These are phyloP conservation scores for Brassica cretica DNA, from an alignment of 345 rosid species.

Conservation along the genomic window DNA sequence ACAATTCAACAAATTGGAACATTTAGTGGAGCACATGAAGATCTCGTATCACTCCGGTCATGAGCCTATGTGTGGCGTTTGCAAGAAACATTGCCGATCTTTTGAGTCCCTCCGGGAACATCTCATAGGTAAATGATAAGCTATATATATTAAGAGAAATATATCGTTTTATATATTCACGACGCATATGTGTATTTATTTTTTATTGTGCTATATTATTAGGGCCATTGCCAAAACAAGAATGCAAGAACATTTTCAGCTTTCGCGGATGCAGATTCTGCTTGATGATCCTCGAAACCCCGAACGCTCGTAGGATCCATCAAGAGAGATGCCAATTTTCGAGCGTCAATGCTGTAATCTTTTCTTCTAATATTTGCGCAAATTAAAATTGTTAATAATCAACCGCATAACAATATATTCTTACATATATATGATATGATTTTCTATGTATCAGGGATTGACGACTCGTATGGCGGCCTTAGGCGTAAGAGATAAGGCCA, in stretches of 20 bases:
- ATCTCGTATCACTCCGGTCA: slow-evolving; percentile 75
- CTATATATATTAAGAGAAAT: neutral
- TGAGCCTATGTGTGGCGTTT: slow-evolving; percentile 82
- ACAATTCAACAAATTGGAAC: slow-evolving; percentile 86
- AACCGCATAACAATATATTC: neutral
- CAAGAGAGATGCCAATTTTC: slow-evolving; percentile 78
- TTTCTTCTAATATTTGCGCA: neutral
- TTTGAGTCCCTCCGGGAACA: slow-evolving; percentile 94
- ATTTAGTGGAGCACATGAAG: slow-evolving; percentile 93
- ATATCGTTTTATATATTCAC: neutral
- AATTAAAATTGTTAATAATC: neutral
- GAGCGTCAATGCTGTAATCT: slow-evolving; percentile 39
- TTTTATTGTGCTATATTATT: neutral
- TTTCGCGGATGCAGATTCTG: slow-evolving; percentile 79
- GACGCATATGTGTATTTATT: neutral
- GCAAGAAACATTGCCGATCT: slow-evolving; percentile 85
- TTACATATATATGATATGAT: neutral
- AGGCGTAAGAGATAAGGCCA: slow-evolving; percentile 61
- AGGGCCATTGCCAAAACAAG: slow-evolving; percentile 93
- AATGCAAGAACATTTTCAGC: slow-evolving; percentile 76
- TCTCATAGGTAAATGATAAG: slow-evolving; percentile 57
- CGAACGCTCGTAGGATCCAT: slow-evolving; percentile 62
- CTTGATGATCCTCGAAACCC: slow-evolving; percentile 58
- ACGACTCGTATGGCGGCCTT: slow-evolving; percentile 58
- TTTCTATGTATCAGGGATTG: slow-evolving; percentile 47